phyloP scores from a whole-genome alignment of 768 basidiomycete species.

The Mycena vitilis region DNA sequence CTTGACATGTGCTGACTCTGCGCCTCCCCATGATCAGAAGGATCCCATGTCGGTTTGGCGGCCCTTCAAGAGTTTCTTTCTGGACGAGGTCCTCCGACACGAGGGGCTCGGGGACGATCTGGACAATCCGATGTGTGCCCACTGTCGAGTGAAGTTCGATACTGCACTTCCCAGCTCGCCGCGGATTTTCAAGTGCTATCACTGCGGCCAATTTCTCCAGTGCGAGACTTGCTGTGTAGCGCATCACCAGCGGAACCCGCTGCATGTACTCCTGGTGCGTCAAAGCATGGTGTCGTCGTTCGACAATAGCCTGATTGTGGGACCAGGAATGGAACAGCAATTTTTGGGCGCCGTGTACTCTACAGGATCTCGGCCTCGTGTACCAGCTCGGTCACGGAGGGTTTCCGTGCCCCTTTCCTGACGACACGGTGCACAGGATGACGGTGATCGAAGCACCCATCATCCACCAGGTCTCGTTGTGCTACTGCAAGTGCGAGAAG shows the following conservation, averaged over 20 bases:
- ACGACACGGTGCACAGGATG: not conserved
- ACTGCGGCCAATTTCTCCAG: conserved; percentile 21
- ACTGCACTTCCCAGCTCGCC: too few species aligned
- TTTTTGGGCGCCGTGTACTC: not conserved
- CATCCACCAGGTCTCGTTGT: conserved; percentile 25
- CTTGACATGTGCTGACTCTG: too few species aligned
- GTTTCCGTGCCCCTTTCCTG: conserved; percentile 16
- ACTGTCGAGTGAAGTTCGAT: too few species aligned
- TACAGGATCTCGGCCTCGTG: not conserved
- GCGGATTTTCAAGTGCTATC: conserved; percentile 11
- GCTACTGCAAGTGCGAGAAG: conserved; percentile 27
- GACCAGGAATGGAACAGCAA: not conserved
- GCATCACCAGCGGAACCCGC: not conserved
- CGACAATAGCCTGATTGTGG: too few species aligned
- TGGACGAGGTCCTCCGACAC: conserved; percentile 12
- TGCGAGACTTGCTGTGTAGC: conserved; percentile 7
- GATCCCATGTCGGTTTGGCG: conserved; percentile 9
- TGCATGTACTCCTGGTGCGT: conserved; percentile 15
- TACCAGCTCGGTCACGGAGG: conserved; percentile 35
- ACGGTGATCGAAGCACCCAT: conserved; percentile 21
- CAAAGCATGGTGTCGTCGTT: too few species aligned
- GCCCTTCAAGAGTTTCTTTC: conserved; percentile 3
- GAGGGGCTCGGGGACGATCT: conserved; percentile 6
- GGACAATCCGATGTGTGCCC: not conserved
- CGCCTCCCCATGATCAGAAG: too few species aligned